Base-by-base conservation (phyloP, 306 rosid species). In the Cajanus cajan region DNA sequence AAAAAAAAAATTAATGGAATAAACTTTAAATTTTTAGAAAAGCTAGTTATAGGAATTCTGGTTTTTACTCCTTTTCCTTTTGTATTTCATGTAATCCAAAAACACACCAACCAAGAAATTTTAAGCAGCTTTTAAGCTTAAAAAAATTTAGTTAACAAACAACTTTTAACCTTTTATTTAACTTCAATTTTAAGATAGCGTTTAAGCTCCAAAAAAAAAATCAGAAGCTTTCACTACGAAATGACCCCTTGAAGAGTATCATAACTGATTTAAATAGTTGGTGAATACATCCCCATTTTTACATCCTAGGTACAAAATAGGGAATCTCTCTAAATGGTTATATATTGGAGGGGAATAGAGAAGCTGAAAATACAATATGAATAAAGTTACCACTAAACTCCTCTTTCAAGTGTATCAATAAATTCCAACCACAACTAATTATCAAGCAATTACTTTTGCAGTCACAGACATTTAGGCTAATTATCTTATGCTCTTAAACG, bases 171-270 rank as follows among this genome's bases (percentile, higher is more conserved):
- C 21, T 57, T 24, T 22, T 3, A 57, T 57, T 57, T 10, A 57
- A 57, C 36, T 24, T 24, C 8, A 57, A 57, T 57, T 57, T 57
- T 24, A 55, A 9, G 5, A 36, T 4, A 24, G 62, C 34, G 9
- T 55, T 55, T 10, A 55, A 3, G 63, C 33, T 4, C 15, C 36
- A 24, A 57, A 57, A 50, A 57, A 10, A n/a, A n/a, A n/a, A 52
- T 51, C 69, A 80, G 48, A 41, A 48, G 43, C 16, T 63, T 47
- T 36, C 52, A 59, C 73, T 34, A 28, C 6, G 67, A 80, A 61
- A 47, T 37, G 37, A 8, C 8, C 78, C 58, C 59, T 18, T 16
- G n/a, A 7, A 15, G 70, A 25, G 63, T 14, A 47, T 33, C 71
- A 75, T 4, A 34, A 28, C 61, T 48, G 28, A 19, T 48, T 76